Base-by-base conservation (phyloP, 1,284 basidiomycete species). In the Meripilus lineatus region DNA sequence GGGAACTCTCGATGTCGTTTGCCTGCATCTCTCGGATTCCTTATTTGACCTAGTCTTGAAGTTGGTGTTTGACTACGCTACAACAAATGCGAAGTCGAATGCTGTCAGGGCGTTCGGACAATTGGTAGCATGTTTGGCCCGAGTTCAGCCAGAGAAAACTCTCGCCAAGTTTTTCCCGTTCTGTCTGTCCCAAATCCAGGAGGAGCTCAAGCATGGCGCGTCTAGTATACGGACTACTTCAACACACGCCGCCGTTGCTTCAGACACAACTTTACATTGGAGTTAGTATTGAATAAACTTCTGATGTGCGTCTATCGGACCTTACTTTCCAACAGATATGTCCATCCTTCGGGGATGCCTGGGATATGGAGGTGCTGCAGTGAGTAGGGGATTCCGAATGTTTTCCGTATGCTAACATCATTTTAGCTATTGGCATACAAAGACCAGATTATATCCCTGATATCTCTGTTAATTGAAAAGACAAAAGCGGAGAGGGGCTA, bases 251-350 rank as follows among this genome's bases (percentile, higher is more conserved):
- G 87, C 91, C 0, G 74, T 90, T 2, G 81, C 91, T 3, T 89
- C 89, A 5, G 95, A 99, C 58, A 93, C 92, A 2, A 87, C 91
- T 1, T 70, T 99, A 42, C 93, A 97, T 63, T 98, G 94, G 92
- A 93, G 88, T 89, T 57, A 62, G 88, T 67, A 40, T 47, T 40
- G 54, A 34, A 47, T 38, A 38, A 23, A 20, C 50, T 38, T 10
- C 24, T 30, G 32, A 35, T 45, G 15, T 18, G 25, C 39, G 33
- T 47, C 40, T 53, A 24, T 38, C 25, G 37, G 32, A 53, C 33
- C 28, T 10, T 10, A 32, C 14, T 7, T 21, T 13, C 21, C 40
- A n/a, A n/a, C 28, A 89, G 88, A 90, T 62, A 74, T 91, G 61
- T 71, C 82, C 4, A 84, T 93, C 32, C 67, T 93, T 28, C 80